These are phyloP conservation scores for Debaryomyces maramus DNA, from an alignment of 805 yeast species.

Conservation along the genomic window DNA sequence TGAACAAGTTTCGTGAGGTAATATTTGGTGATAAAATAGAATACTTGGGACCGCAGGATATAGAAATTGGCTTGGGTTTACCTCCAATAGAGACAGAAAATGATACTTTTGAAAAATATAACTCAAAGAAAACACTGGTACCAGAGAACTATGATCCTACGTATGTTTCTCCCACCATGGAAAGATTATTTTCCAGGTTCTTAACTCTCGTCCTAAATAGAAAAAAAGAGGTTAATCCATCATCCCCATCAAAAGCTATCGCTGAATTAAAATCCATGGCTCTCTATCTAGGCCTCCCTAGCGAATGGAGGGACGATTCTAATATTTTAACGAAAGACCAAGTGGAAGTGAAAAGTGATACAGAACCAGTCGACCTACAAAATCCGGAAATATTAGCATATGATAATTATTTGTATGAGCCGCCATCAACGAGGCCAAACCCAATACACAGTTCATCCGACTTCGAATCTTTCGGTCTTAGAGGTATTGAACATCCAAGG, in stretches of 20 bases:
- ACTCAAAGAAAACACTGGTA: constrained; percentile 2
- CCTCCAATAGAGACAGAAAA: constrained; percentile 6
- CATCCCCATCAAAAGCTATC: constrained; percentile 29
- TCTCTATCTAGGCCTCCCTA: constrained; percentile 33
- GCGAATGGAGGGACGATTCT: constrained; percentile 36
- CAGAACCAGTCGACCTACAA: constrained; percentile 23
- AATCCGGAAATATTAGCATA: constrained; percentile 19
- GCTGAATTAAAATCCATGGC: constrained; percentile 32
- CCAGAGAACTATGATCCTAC: constrained; percentile 4
- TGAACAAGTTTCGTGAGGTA: constrained; percentile 30
- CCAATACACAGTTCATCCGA: constrained; percentile 20
- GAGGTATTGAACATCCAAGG: constrained; percentile 28
- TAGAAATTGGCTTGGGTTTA: constrained; percentile 37
- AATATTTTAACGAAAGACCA: constrained; percentile 1
- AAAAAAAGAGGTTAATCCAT: constrained; percentile 25
- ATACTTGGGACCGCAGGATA: constrained; percentile 36
- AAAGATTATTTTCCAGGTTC: constrained; percentile 29
- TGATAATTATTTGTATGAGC: constrained; percentile 13
- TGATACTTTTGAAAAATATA: constrained; percentile 1
- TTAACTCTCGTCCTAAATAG: constrained; percentile 38
- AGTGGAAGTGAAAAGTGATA: constrained; percentile 1
- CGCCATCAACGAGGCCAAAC: constrained; percentile 16
- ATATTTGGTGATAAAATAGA: constrained; percentile 15
- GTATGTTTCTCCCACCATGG: constrained; percentile 31
- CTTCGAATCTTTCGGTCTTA: constrained; percentile 34